phyloP scores from a whole-genome alignment of 2,329 filamentous ascomycete genomes.

The Teratosphaeriaceae sp. region DNA sequence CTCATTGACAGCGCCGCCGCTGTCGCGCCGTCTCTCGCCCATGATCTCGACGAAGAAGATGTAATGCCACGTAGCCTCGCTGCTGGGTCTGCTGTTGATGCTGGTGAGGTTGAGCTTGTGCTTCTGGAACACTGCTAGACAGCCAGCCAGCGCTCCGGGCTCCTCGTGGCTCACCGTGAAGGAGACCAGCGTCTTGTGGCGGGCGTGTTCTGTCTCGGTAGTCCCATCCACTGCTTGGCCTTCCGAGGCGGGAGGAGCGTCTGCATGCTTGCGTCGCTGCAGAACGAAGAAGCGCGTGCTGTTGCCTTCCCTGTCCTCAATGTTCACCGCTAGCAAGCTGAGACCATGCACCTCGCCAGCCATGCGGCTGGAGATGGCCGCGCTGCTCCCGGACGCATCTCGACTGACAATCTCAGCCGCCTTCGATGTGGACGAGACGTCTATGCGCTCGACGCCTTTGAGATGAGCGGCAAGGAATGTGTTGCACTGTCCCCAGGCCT shows the following conservation, averaged over 20 bases:
- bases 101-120: conserved; percentile 65
- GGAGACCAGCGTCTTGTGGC: conserved; percentile 64
- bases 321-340: conserved; percentile 59
- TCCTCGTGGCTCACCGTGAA: conserved; percentile 74
- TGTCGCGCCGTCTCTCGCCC: conserved; percentile 47
- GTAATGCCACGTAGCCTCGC: conserved; percentile 74
- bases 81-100: conserved; percentile 80
- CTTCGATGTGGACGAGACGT: conserved; percentile 77
- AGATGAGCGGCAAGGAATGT: conserved; percentile 65
- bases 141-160: conserved; percentile 77
- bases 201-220: conserved; percentile 7
- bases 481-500: conserved; percentile 90
- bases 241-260: background rate
- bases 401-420: conserved; percentile 69
- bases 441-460: conserved; percentile 68
- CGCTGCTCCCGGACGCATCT: conserved; percentile 48
- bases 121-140: conserved; percentile 68
- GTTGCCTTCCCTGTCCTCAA: conserved; percentile 70
- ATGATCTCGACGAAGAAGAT: conserved; percentile 92
- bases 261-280: conserved; percentile 21
- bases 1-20: conserved; percentile 52
- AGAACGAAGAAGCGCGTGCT: conserved; percentile 74
- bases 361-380: conserved; percentile 70
- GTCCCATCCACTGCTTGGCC: background rate
- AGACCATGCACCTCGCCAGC: conserved; percentile 65